Percentiles rank a stretch among this genome's conserved stretches.
Conservation (phyloP, 257 asterid genomes). For the Fraxinus cuspidata region DNA sequence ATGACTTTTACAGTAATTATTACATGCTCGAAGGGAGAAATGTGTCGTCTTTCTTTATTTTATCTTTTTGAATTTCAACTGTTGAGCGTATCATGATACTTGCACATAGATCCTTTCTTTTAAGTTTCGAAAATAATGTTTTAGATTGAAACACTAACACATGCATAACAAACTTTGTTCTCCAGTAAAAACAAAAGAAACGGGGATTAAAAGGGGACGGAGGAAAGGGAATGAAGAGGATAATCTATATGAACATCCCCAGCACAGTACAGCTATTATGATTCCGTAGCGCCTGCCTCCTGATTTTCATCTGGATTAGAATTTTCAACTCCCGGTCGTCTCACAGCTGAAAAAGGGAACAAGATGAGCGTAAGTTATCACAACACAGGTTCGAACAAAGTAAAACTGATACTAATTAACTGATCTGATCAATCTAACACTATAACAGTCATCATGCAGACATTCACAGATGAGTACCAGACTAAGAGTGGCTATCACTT, state of each 20-base stretch:
- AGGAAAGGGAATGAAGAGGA: neutral
- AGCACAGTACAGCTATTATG: constrained; percentile 19
- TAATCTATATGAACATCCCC: constrained; percentile 14
- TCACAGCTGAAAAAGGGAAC: constrained; percentile 43
- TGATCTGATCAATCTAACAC: neutral
- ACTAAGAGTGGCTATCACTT: no score
- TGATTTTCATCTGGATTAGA: constrained; percentile 29
- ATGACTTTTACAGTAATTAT: neutral
- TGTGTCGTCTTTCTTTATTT: no score
- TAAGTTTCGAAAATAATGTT: constrained; percentile 6
- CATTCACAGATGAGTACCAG: no score
- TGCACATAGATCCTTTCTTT: neutral
- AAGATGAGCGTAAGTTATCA: neutral
- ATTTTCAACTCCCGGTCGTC: constrained; percentile 34
- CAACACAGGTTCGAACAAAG: neutral
- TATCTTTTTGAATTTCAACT: no score
- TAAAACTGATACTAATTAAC: neutral
- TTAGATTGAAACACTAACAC: constrained; percentile 5
- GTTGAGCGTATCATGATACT: no score
- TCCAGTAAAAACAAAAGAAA: neutral
- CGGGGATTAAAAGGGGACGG: neutral
- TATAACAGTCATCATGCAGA: neutral
- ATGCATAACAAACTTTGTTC: neutral
- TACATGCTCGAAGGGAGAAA: neutral
- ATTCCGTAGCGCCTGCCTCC: constrained; percentile 32